phyloP scores from a whole-genome alignment of 805 yeast genomes.

The Priceomyces fermenticarens region DNA sequence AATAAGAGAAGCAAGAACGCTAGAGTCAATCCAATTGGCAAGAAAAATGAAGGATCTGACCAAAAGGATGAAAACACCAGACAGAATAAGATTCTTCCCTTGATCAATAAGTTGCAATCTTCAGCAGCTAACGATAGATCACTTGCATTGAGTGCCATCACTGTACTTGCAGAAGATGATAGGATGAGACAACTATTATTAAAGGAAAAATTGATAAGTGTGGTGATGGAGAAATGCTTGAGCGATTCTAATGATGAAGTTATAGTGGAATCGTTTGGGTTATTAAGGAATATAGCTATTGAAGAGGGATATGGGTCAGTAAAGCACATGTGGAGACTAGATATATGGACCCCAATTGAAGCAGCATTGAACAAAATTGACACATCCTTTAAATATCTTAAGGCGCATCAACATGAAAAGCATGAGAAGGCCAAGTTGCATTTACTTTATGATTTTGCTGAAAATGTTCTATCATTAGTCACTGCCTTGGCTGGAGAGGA shows the following conservation, averaged over 20 bases:
- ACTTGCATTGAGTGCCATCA: constrained; percentile 72
- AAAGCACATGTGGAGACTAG: constrained; percentile 70
- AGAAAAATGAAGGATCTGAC: constrained; percentile 13
- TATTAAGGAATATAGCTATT: constrained; percentile 72
- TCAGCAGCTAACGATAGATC: constrained; percentile 68
- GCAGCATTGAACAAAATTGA: constrained; percentile 49
- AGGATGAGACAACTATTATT: constrained; percentile 59
- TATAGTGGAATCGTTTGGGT: constrained; percentile 76
- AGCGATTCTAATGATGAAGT: constrained; percentile 70
- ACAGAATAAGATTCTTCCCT: constrained; percentile 60
- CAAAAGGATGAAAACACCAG: constrained; percentile 47
- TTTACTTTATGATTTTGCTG: constrained; percentile 63
- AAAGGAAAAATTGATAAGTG: constrained; percentile 67
- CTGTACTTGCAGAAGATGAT: constrained; percentile 68
- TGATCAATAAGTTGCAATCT: constrained; percentile 62
- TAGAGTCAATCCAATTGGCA: constrained; percentile 34
- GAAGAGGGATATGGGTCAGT: constrained; percentile 89
- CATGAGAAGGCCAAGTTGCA: constrained; percentile 43
- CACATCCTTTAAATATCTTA: constrained; percentile 44
- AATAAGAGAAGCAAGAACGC: constrained; percentile 40
- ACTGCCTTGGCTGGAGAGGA: constrained; percentile 65
- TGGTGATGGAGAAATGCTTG: constrained; percentile 60
- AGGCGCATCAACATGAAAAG: constrained; percentile 19
- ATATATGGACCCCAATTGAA: constrained; percentile 65
- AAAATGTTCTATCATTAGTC: constrained; percentile 66